Percentiles rank a stretch among this genome's conserved stretches.
phyloP scores from a whole-genome alignment of 2,329 filamentous ascomycete genomes.

The Cordyceps cateniannulata region DNA sequence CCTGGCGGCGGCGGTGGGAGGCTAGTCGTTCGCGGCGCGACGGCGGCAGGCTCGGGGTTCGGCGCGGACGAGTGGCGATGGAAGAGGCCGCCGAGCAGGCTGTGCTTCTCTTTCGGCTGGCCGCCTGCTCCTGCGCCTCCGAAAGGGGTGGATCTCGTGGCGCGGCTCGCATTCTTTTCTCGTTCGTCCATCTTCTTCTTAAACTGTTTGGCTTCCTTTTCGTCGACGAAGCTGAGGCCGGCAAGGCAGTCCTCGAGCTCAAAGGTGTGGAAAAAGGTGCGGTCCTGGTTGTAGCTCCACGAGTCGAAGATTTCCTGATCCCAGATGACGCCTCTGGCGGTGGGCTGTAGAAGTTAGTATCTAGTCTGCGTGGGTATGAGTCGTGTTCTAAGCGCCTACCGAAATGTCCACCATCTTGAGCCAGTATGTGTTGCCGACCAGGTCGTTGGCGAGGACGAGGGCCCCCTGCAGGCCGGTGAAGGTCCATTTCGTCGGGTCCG shows the following conservation, averaged over 20 bases:
- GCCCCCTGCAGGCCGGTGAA: conserved; percentile 93
- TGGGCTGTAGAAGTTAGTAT: conserved; percentile 45
- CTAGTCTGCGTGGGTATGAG: background rate
- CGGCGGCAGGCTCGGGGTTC: conserved; percentile 45
- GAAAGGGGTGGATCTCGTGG: conserved; percentile 74
- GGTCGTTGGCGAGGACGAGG: conserved; percentile 82
- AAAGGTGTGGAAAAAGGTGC: conserved; percentile 96
- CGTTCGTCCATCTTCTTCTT: conserved; percentile 95
- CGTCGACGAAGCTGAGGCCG: conserved; percentile 86
- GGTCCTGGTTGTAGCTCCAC: conserved; percentile 93
- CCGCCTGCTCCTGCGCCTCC: conserved; percentile 47
- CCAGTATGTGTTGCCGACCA: conserved; percentile 95
- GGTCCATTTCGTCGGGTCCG: conserved; percentile 79
- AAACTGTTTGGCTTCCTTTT: conserved; percentile 96
- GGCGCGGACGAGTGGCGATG: conserved; percentile 54
- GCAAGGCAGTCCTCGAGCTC: conserved; percentile 90
- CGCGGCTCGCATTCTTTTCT: conserved; percentile 91
- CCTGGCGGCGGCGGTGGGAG: conserved; percentile 28
- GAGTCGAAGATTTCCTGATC: conserved; percentile 96
- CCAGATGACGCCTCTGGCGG: conserved; percentile 83
- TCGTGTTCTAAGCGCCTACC: conserved; percentile 41
- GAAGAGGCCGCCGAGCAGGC: conserved; percentile 56
- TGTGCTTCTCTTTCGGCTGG: conserved; percentile 31
- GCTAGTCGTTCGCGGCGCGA: conserved; percentile 29
- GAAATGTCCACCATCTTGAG: conserved; percentile 96